These are phyloP conservation scores for Dryas octopetala DNA, from an alignment of 306 rosid genomes.

Conservation along the genomic window DNA sequence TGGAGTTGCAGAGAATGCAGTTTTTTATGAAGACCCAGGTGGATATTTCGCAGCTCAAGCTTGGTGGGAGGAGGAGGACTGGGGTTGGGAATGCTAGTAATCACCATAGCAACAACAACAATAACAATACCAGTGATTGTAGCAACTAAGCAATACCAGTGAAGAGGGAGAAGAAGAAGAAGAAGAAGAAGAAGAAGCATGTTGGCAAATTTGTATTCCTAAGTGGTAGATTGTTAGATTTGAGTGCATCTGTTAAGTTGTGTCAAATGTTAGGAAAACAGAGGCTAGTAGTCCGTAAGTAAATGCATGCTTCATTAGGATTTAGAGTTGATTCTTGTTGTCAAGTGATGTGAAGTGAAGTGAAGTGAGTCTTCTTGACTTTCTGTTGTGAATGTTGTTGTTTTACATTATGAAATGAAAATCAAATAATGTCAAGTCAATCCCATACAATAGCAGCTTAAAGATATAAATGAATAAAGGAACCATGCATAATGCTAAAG, in stretches of 20 bases:
- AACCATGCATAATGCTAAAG: too few species aligned
- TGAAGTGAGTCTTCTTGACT: constrained; percentile 3
- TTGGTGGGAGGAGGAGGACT: constrained; percentile 40
- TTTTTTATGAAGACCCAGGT: constrained; percentile 90
- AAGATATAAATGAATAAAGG: too few species aligned
- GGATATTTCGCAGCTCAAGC: constrained; percentile 88
- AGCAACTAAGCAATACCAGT: constrained; percentile 38
- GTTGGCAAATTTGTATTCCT: constrained; percentile 12
- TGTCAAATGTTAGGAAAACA: too few species aligned
- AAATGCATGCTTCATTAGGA: background rate
- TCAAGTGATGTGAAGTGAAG: background rate
- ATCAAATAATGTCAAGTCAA: background rate
- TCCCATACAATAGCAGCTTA: too few species aligned
- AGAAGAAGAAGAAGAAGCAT: background rate
- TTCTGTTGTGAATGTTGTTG: constrained; percentile 1
- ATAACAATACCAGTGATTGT: constrained; percentile 65
- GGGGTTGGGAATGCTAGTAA: constrained; percentile 47
- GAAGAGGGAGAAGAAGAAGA: too few species aligned
- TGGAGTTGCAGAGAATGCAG: constrained; percentile 96
- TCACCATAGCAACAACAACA: constrained; percentile 47
- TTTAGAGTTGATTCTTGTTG: constrained; percentile 12
- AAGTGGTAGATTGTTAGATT: constrained; percentile 3
- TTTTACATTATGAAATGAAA: constrained; percentile 9
- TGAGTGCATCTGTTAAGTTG: background rate
- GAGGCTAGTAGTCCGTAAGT: too few species aligned